Percentiles rank a stretch among this genome's conserved stretches.
Conservation (phyloP, 2,329 filamentous ascomycete species). For the Aureobasidium musti region DNA sequence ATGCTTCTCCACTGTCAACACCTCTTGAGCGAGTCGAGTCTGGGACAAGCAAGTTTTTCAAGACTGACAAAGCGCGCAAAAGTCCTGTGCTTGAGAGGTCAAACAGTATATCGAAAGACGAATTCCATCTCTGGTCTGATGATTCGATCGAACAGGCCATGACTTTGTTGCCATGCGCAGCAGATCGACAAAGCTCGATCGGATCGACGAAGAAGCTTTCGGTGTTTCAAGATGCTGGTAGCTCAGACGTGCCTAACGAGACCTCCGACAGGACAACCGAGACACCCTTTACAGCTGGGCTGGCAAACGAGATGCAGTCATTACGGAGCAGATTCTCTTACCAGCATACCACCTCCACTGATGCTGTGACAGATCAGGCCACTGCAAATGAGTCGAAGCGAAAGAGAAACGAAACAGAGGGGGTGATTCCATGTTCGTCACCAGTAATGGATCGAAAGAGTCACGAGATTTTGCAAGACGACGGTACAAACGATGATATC, state of each 20-base stretch:
- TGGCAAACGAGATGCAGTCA: constrained; percentile 39
- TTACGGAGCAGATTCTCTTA: constrained; percentile 29
- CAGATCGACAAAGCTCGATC: constrained; percentile 29
- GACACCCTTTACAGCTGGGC: constrained; percentile 30
- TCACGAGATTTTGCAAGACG: not conserved
- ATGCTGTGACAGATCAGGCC: not conserved
- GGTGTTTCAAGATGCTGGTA: constrained; percentile 27
- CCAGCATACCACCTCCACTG: constrained; percentile 37
- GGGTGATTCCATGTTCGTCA: constrained; percentile 5
- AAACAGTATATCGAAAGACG: constrained; percentile 34
- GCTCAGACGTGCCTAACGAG: constrained; percentile 32
- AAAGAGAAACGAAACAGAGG: not conserved
- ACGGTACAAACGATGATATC: constrained; percentile 31
- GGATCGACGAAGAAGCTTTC: constrained; percentile 30
- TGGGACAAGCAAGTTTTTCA: constrained; percentile 52
- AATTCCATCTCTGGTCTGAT: constrained; percentile 53
- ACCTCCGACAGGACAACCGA: constrained; percentile 32
- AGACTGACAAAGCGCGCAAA: constrained; percentile 40
- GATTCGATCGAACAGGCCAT: constrained; percentile 51
- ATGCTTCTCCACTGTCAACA: constrained; percentile 31
- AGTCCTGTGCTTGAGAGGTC: constrained; percentile 26
- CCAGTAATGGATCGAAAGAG: constrained; percentile 8
- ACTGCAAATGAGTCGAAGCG: not conserved
- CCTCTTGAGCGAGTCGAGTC: constrained; percentile 34
- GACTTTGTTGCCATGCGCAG: constrained; percentile 40